phyloP scores from a whole-genome alignment of 495 filamentous ascomycete species.

The Xylaria nigripes region DNA sequence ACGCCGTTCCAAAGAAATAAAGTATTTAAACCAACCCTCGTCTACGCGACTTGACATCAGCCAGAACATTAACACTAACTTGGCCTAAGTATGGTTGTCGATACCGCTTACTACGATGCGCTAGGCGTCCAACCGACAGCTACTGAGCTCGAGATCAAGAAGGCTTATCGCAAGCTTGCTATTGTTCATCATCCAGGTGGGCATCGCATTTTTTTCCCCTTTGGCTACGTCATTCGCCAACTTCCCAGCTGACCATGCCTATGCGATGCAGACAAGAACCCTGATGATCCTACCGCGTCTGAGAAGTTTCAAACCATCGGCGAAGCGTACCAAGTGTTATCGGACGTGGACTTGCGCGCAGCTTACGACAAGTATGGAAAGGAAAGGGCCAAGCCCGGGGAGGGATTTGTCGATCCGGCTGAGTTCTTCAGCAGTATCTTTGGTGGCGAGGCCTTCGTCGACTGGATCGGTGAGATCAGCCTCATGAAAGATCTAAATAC shows the following conservation, averaged over 20 bases:
- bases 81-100: conserved; percentile 58
- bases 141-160: conserved; percentile 95
- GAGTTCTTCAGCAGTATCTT: conserved; percentile 99
- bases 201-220: conserved; percentile 4
- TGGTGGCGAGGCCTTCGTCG: conserved; percentile 89
- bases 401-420: conserved; percentile 90
- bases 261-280: conserved; percentile 78
- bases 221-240: not conserved
- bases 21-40: too few species aligned
- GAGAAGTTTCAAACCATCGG: conserved; percentile 90
- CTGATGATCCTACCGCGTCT: conserved; percentile 90
- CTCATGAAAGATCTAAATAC: conserved; percentile 86
- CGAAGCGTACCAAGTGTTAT: conserved; percentile 96
- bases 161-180: conserved; percentile 95
- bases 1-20: conserved; percentile 1
- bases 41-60: not conserved
- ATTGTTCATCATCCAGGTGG: conserved; percentile 60
- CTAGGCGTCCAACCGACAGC: conserved; percentile 82
- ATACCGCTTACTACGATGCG: conserved; percentile 83
- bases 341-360: conserved; percentile 72
- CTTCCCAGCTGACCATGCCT: conserved; percentile 1
- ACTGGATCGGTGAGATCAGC: conserved; percentile 85
- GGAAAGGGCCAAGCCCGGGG: conserved; percentile 74
- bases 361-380: conserved; percentile 97
- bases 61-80: not conserved